Evolutionary conservation across 2,329 filamentous ascomycete genomes (phyloP).

Genomic region (Decorospora gaudefroyi): DNA sequence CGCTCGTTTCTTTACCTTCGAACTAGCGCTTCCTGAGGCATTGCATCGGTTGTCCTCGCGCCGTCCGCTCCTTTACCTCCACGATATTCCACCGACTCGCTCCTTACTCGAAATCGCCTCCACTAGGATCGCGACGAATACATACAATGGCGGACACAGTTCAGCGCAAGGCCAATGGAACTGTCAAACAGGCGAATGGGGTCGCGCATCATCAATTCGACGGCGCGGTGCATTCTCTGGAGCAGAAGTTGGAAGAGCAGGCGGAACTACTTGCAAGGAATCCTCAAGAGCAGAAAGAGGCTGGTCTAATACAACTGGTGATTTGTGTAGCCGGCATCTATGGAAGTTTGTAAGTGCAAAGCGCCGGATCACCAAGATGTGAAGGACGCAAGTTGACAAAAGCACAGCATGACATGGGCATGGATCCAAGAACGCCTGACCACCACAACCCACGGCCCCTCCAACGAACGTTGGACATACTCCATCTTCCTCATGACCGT

Average conservation of each 20-base stretch:
- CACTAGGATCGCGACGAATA: neutral
- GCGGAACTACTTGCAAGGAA: slow-evolving; percentile 40
- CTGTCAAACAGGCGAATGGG: slow-evolving; percentile 29
- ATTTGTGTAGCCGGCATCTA: slow-evolving; percentile 96
- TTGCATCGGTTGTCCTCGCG: neutral
- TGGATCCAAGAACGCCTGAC: slow-evolving; percentile 97
- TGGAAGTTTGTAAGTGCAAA: slow-evolving; percentile 76
- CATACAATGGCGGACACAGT: slow-evolving; percentile 35
- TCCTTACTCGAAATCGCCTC: neutral
- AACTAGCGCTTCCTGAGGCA: neutral
- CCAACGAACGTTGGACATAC: slow-evolving; percentile 75
- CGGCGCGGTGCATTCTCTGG: slow-evolving; percentile 35
- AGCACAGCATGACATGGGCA: slow-evolving; percentile 81
- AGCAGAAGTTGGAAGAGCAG: slow-evolving; percentile 39
- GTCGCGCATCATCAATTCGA: slow-evolving; percentile 28
- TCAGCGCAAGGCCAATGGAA: slow-evolving; percentile 34
- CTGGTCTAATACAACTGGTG: slow-evolving; percentile 74
- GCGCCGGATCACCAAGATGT: neutral
- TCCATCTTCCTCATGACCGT: slow-evolving; percentile 96
- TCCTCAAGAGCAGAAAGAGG: slow-evolving; percentile 43
- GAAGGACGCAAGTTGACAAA: slow-evolving; percentile 10
- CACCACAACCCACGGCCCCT: slow-evolving; percentile 79
- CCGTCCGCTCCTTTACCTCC: neutral
- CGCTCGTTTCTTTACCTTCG: slow-evolving; percentile 2
- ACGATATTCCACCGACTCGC: neutral